Base-by-base conservation (phyloP, 1,139 yeast genomes). In the Magnusiomyces tetraspermus region DNA sequence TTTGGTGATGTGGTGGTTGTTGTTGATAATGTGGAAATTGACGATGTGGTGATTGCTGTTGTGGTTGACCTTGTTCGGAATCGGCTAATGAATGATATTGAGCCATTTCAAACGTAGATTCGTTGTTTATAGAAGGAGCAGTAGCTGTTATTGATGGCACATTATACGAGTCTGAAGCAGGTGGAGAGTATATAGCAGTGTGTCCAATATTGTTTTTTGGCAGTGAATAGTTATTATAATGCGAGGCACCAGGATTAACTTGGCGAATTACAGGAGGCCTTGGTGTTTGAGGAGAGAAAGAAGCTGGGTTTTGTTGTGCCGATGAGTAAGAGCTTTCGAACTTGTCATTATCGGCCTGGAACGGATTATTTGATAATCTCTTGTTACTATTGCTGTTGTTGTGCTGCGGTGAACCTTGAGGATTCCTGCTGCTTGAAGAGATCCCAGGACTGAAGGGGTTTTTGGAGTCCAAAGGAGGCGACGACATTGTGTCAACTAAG, bases 401-500 rank as follows among this genome's bases (percentile, higher is more conserved):
- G 33, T 11, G 33, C 6, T 28, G 33, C 11, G 11, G 33, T 28
- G 6, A 11, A 8, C 23, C 23, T 17, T 17, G 43, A n/a, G 19
- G 22, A 5, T 17, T 23, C 22, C 43, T 6, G 43, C 21, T 6
- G 23, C 43, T 38, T n/a, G 38, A 10, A n/a, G 50, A 31, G 37
- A 24, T 41, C 36, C 23, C 45, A 28, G 36, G 49, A 22, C 46
- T 49, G 45, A 53, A 53, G 23, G 55, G 55, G 38, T 53, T 53
- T 17, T 53, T 53, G 1, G 53, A 50, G 43, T 38, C 19, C 21
- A 15, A 17, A n/a, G 43, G 13, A 11, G 19, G 13, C 43, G 23
- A 13, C 22, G n/a, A n/a, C n/a, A n/a, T n/a, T n/a, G n/a, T n/a
- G n/a, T n/a, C n/a, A n/a, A n/a, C n/a, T n/a, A n/a, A n/a, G n/a